These are phyloP conservation scores for Naganishia sp. DNA, from an alignment of 1,284 basidiomycete species.

Conservation along the genomic window DNA sequence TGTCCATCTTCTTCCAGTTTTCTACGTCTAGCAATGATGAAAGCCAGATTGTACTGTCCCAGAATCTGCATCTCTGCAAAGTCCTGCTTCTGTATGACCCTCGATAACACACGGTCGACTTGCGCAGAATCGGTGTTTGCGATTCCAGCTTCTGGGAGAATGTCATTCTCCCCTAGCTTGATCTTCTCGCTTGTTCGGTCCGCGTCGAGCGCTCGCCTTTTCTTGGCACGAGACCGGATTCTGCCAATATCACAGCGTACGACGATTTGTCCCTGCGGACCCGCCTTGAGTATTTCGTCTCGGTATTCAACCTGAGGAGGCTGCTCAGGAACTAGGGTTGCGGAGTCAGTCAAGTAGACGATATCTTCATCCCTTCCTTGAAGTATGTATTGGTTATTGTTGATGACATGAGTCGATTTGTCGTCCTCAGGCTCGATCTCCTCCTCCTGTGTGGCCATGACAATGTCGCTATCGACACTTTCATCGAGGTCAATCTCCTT, in stretches of 20 bases:
- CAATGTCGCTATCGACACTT: slow-evolving; percentile 37
- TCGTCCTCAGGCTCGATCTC: slow-evolving; percentile 1
- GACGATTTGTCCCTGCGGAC: slow-evolving; percentile 42
- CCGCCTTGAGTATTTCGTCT: slow-evolving; percentile 44
- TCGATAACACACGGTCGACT: slow-evolving; percentile 73
- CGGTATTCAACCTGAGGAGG: slow-evolving; percentile 35
- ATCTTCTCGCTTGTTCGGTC: neutral
- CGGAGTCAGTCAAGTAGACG: slow-evolving; percentile 5
- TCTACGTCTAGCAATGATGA: slow-evolving; percentile 71
- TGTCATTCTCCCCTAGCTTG: slow-evolving; percentile 16
- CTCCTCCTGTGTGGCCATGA: slow-evolving; percentile 19
- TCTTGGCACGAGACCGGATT: slow-evolving; percentile 32
- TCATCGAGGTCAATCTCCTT: slow-evolving; percentile 11
- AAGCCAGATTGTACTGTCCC: slow-evolving; percentile 96
- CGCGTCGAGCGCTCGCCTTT: slow-evolving; percentile 33
- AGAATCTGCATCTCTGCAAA: slow-evolving; percentile 81
- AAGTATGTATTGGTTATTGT: slow-evolving; percentile 25
- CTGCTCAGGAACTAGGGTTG: neutral
- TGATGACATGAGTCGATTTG: slow-evolving; percentile 7
- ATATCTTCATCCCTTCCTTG: slow-evolving; percentile 20
- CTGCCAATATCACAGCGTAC: slow-evolving; percentile 45
- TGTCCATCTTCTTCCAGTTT: slow-evolving; percentile 34
- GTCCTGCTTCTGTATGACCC: slow-evolving; percentile 85
- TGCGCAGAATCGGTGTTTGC: slow-evolving; percentile 61
- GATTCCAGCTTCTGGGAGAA: slow-evolving; percentile 60